Evolutionary conservation across 371 early-diverging fungal species (phyloP).

Genomic region (Rhizopus microsporus): DNA sequence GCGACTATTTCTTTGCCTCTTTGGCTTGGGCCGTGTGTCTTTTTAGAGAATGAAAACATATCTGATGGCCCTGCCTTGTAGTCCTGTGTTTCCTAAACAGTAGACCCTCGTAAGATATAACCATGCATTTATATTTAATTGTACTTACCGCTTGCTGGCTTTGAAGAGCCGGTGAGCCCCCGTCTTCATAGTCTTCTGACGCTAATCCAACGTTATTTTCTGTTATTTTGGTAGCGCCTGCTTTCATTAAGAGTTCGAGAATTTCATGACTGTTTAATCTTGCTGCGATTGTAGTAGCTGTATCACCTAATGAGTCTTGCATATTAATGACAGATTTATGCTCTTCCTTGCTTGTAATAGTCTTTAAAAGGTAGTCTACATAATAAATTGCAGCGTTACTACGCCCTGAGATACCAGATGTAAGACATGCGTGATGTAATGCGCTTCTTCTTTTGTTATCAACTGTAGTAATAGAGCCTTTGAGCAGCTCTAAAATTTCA

Average conservation of each 20-base stretch:
- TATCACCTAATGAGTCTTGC: conserved; percentile 85
- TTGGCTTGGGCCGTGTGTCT: conserved; percentile 36
- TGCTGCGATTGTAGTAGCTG: conserved; percentile 88
- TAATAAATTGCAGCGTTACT: conserved; percentile 73
- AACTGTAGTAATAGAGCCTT: conserved; percentile 58
- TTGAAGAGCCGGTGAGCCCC: background rate
- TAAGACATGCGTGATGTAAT: conserved; percentile 85
- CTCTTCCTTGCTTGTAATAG: conserved; percentile 32
- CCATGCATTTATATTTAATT: background rate
- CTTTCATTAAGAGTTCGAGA: conserved; percentile 70
- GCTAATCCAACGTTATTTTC: conserved; percentile 75
- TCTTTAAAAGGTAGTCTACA: conserved; percentile 63
- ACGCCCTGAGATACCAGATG: conserved; percentile 63
- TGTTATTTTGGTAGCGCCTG: conserved; percentile 75
- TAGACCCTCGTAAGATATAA: background rate
- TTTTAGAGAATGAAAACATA: conserved; percentile 12
- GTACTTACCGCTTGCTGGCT: background rate
- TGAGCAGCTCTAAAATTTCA: conserved; percentile 69
- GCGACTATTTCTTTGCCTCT: conserved; percentile 57
- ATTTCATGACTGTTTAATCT: conserved; percentile 67
- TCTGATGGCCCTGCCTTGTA: background rate
- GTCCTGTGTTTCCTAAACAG: background rate
- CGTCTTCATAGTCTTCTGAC: conserved; percentile 60
- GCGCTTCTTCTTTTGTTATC: conserved; percentile 80
- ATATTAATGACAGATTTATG: conserved; percentile 63